Evolutionary conservation across 176 grass and related monocot species (phyloP).

Genomic region (Eleusine coracana): DNA sequence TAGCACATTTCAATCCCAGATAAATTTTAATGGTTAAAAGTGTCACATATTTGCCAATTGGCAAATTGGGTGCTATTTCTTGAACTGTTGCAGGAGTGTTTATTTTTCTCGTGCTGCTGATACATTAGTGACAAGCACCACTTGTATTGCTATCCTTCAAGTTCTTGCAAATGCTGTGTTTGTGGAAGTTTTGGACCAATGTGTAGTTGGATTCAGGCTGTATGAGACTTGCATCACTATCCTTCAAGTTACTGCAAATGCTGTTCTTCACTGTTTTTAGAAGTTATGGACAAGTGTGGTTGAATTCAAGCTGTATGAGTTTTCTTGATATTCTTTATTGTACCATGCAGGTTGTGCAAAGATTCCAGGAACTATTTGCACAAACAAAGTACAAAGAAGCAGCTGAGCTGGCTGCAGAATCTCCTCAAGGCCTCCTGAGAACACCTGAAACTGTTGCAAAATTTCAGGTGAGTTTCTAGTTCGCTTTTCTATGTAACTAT

Average conservation of each 20-base stretch:
- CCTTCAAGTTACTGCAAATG: neutral
- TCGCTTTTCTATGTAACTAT: constrained; percentile 2
- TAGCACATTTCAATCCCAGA: neutral
- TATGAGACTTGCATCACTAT: no score
- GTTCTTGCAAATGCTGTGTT: neutral
- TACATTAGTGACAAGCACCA: neutral
- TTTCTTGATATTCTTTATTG: constrained; percentile 27
- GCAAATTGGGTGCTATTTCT: neutral
- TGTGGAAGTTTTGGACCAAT: neutral
- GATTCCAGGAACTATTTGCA: constrained; percentile 90
- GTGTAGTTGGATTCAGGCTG: neutral
- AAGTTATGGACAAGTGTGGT: neutral
- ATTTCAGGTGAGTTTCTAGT: constrained; percentile 71
- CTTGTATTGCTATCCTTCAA: neutral
- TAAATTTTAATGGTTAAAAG: constrained; percentile 7
- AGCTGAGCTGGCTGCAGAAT: constrained; percentile 95
- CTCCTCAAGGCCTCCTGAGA: constrained; percentile 85
- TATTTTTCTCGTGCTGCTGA: neutral
- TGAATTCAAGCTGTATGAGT: neutral
- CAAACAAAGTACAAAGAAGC: constrained; percentile 99
- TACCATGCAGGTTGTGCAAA: constrained; percentile 81
- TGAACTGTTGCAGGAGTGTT: neutral
- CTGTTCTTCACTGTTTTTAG: neutral
- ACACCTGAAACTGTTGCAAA: constrained; percentile 94
- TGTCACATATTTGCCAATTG: neutral